Evolutionary conservation across 179 eudicot genomes (phyloP), one percentile per base, ranked within the genome.

Genomic region (Pouteria campechiana): DNA sequence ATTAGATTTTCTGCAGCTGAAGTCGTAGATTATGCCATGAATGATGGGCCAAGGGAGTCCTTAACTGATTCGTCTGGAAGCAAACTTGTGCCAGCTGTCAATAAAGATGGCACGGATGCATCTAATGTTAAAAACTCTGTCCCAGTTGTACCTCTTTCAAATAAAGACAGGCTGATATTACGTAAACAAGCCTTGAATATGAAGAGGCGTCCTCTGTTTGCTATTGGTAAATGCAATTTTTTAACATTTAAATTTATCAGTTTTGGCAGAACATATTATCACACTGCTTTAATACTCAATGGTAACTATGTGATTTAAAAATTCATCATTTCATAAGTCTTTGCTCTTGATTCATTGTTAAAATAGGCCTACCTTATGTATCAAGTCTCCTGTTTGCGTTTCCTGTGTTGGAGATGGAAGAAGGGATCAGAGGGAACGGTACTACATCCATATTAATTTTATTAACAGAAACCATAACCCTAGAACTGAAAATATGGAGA

Each of bases 81-180:
- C 55, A 49, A 48, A 32, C 30, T 47, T 34, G 51, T 42, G 44
- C 20, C 41, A 45, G 33, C 44, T 13, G 48, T 41, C 40, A 37
- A 44, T 17, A 57, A 41, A 48, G 37, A 16, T 28, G 40, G 14
- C 27, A 51, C 35, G 45, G 59, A 41, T 25, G 36, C 11, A 17
- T 39, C 76, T 32, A 4, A 17, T 35, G 41, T 16, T 29, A 32
- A n/a, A n/a, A n/a, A 24, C 30, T 57, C 74, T 38, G 44, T 32
- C 42, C 69, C 72, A 78, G 68, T 77, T 44, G 52, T 29, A 50
- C 62, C 68, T 36, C 88, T 92, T 60, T 77, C 96, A 29, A 92
- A 83, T 48, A 87, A 54, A 69, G 99, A 92, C 48, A 83, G 93
- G 70, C 92, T 92, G 52, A 69, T 79, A 56, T 47, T 92, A 54